These are phyloP conservation scores for Excoecaria agallocha DNA, from an alignment of 345 rosid genomes.

Conservation along the genomic window DNA sequence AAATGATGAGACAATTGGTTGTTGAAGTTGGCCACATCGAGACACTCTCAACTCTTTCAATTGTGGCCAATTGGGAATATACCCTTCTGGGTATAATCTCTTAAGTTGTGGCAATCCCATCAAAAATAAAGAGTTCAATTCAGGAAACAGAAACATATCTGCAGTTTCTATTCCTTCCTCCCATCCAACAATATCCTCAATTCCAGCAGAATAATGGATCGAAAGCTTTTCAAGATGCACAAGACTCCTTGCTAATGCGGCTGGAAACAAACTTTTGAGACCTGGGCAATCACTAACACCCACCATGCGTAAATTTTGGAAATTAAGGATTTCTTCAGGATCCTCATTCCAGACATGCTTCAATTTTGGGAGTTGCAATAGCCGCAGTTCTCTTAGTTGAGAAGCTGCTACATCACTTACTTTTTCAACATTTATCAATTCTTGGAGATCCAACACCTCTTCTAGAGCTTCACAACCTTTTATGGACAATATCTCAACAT, in stretches of 20 bases:
- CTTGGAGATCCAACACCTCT: conserved; percentile 17
- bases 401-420: background rate
- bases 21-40: background rate
- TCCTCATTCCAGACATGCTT: conserved; percentile 14
- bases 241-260: conserved; percentile 11
- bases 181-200: conserved; percentile 19
- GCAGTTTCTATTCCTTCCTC: conserved; percentile 10
- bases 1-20: background rate
- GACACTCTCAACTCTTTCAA: background rate
- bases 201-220: background rate
- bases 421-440: background rate
- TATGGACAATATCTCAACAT: background rate
- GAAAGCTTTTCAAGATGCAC: background rate
- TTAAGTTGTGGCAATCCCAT: background rate
- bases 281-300: background rate
- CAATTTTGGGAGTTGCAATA: background rate
- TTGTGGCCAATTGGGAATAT: conserved; percentile 20
- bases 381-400: background rate
- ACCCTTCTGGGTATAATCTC: conserved; percentile 13
- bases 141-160: conserved; percentile 13
- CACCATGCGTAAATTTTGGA: background rate
- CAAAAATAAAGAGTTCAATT: background rate
- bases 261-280: conserved; percentile 17
- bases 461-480: background rate
- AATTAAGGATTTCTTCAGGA: conserved; percentile 7